Percentiles rank a stretch among this genome's conserved stretches.
These are phyloP conservation scores for Solanum verrucosum DNA, from an alignment of 257 asterid genomes.

Conservation along the genomic window DNA sequence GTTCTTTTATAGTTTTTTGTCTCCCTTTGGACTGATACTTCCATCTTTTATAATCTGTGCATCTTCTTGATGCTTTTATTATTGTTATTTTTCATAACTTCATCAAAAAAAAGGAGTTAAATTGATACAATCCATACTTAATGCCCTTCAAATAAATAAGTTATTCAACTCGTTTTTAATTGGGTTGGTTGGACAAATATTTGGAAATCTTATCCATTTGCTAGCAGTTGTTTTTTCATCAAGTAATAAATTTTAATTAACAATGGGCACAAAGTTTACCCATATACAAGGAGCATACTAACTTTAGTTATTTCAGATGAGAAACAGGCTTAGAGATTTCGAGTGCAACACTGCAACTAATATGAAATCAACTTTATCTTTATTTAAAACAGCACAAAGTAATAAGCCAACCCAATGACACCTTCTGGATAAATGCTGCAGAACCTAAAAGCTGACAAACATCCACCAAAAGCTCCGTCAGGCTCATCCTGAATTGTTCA, in stretches of 20 bases:
- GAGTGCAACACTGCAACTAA: not conserved
- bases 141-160: not conserved
- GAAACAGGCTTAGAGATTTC: not conserved
- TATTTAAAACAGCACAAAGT: not conserved
- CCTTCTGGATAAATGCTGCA: slow-evolving; percentile 57
- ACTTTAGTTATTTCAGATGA: not conserved
- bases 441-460: slow-evolving; percentile 71
- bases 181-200: not conserved
- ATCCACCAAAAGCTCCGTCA: slow-evolving; percentile 72
- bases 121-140: not conserved
- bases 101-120: not conserved
- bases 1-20: not conserved
- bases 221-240: not conserved
- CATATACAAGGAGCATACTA: not conserved
- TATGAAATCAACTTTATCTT: not conserved
- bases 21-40: not conserved
- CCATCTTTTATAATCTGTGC: not conserved
- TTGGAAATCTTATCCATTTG: not conserved
- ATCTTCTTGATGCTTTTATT: not conserved
- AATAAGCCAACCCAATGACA: slow-evolving; percentile 14
- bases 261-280: not conserved
- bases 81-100: not conserved
- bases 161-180: not conserved
- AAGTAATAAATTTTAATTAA: not conserved
- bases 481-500: slow-evolving; percentile 66